phyloP scores from a whole-genome alignment of 1,284 basidiomycete species.

The Mycena sp. region DNA sequence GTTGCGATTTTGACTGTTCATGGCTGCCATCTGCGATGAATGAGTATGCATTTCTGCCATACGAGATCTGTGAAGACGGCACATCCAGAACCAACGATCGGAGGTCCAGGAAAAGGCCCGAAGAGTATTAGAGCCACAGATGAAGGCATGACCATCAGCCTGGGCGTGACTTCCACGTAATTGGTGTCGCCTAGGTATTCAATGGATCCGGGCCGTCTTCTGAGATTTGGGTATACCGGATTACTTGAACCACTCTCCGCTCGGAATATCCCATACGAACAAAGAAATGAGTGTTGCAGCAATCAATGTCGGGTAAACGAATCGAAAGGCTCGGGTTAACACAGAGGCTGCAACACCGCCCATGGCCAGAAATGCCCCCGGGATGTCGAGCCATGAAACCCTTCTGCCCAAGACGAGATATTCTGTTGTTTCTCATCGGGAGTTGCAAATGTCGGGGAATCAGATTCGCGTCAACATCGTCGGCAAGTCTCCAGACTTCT shows the following conservation, averaged over 20 bases:
- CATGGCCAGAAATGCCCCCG: no score
- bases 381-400: no score
- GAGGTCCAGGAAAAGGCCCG: conserved; percentile 63
- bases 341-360: no score
- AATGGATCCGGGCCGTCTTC: not conserved
- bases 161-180: conserved; percentile 70
- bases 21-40: conserved; percentile 1
- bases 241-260: no score
- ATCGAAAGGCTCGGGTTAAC: no score
- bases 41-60: no score
- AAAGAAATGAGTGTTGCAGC: conserved; percentile 38
- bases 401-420: no score
- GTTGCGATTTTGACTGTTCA: conserved; percentile 17
- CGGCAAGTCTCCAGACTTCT: conserved; percentile 68
- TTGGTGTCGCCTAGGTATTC: conserved; percentile 52
- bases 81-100: conserved; percentile 56
- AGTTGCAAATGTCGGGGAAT: not conserved
- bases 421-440: conserved; percentile 15
- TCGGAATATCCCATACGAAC: conserved; percentile 71
- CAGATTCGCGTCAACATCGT: not conserved
- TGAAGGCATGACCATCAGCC: no score
- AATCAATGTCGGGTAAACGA: no score
- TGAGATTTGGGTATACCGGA: conserved; percentile 57
- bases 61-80: no score
- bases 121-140: conserved; percentile 52